Evolutionary conservation across 306 rosid species (phyloP).

Genomic region (Pyrus betulifolia): DNA sequence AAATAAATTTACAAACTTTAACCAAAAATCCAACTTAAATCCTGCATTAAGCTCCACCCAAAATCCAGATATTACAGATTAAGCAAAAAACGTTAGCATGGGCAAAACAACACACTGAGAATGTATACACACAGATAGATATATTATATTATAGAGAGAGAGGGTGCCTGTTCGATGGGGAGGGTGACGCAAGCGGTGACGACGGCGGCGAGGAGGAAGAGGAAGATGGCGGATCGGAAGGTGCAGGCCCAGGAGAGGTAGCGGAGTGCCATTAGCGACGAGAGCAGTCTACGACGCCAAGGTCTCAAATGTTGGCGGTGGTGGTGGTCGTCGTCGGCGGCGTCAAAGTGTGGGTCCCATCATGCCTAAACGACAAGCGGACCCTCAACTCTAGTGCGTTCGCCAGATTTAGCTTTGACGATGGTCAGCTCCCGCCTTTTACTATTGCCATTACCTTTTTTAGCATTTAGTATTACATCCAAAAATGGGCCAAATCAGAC

Average conservation of each 20-base stretch:
- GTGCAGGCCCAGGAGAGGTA: conserved; percentile 28
- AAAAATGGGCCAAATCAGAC: not conserved
- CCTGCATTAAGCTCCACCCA: not conserved
- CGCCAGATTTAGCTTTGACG: conserved; percentile 28
- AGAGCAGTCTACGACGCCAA: conserved; percentile 30
- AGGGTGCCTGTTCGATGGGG: conserved; percentile 38
- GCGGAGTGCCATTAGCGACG: conserved; percentile 19
- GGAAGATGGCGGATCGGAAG: conserved; percentile 22
- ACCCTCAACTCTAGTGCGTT: conserved; percentile 33
- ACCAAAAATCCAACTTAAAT: not conserved
- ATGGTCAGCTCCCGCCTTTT: not conserved
- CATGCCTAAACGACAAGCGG: conserved; percentile 31
- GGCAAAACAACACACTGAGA: too few relatives aligned
- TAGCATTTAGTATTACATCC: not conserved
- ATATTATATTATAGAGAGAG: not conserved
- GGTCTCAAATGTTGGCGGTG: conserved; percentile 10
- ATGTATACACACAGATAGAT: not conserved
- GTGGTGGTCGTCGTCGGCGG: not conserved
- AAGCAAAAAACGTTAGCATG: too few relatives aligned
- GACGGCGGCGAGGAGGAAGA: conserved; percentile 36
- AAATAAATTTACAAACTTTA: too few relatives aligned
- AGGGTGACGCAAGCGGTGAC: conserved; percentile 35
- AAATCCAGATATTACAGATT: too few relatives aligned
- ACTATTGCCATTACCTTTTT: not conserved
- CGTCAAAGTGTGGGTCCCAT: conserved; percentile 10